Conservation (phyloP, 192 early-diverging fungal genomes). For the Ambispora gerdemannii region DNA sequence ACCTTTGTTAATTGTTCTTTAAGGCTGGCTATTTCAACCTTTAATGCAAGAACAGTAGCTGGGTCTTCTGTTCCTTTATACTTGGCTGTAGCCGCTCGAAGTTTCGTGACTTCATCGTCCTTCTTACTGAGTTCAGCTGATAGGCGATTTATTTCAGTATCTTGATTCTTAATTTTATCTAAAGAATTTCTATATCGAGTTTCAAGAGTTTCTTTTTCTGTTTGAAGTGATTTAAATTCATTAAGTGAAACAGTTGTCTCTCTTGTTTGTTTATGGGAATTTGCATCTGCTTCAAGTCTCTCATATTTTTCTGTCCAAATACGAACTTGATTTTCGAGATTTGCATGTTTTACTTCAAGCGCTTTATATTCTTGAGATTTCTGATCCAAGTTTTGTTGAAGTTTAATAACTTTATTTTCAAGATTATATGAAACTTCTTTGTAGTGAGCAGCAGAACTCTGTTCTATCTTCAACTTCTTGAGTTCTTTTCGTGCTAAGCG, state of each 20-base stretch:
- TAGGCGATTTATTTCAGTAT: conserved; percentile 60
- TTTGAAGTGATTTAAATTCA: conserved; percentile 55
- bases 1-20: conserved; percentile 68
- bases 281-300: conserved; percentile 56
- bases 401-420: conserved; percentile 94
- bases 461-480: conserved; percentile 73
- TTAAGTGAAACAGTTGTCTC: conserved; percentile 59
- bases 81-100: conserved; percentile 48
- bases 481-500: conserved; percentile 67
- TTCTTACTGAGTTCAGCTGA: conserved; percentile 50
- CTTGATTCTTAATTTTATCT: conserved; percentile 58
- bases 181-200: conserved; percentile 58
- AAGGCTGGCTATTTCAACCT: conserved; percentile 67
- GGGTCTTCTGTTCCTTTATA: conserved; percentile 57
- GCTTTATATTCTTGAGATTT: conserved; percentile 68
- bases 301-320: conserved; percentile 72
- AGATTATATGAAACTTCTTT: conserved; percentile 92
- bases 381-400: conserved; percentile 74
- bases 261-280: conserved; percentile 50
- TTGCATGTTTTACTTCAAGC: conserved; percentile 52
- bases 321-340: conserved; percentile 62
- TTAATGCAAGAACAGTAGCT: conserved; percentile 59
- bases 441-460: conserved; percentile 84
- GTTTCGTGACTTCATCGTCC: conserved; percentile 65
- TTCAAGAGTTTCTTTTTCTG: conserved; percentile 54